Evolutionary conservation across 139 green algal species (phyloP).

Genomic region (Micromonas pusilla): DNA sequence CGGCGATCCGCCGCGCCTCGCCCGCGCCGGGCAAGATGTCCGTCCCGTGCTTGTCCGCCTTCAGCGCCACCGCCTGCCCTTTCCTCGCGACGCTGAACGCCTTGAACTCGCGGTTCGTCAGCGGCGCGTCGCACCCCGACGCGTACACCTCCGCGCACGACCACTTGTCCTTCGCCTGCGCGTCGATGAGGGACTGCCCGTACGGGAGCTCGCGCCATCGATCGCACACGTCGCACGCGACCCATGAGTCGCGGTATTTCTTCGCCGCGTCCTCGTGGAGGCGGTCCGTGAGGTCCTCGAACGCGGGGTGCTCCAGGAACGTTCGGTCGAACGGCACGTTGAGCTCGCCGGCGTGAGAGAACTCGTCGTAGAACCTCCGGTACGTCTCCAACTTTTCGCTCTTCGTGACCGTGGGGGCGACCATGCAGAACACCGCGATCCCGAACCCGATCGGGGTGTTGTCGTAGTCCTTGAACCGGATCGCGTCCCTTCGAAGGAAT

Average conservation of each 20-base stretch:
- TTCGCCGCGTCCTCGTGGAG: constrained; percentile 14
- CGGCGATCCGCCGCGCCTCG: not conserved
- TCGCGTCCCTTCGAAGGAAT: constrained; percentile 50
- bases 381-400: constrained; percentile 45
- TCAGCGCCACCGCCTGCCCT: not conserved
- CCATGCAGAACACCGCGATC: constrained; percentile 71
- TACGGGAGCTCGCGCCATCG: constrained; percentile 25
- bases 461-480: constrained; percentile 73
- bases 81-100: not conserved
- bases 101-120: not conserved
- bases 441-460: constrained; percentile 70
- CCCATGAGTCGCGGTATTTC: constrained; percentile 27
- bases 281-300: constrained; percentile 17
- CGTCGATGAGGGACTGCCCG: not conserved
- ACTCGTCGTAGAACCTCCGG: constrained; percentile 58
- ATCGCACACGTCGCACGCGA: constrained; percentile 30
- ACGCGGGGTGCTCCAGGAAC: constrained; percentile 9
- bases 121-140: not conserved
- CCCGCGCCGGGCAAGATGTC: not conserved
- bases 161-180: not conserved
- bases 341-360: constrained; percentile 57
- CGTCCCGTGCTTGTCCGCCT: not conserved
- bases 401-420: constrained; percentile 36
- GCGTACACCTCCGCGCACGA: not conserved
- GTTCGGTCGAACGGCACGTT: constrained; percentile 58